Percentiles rank a stretch among this genome's conserved stretches.
These are phyloP conservation scores for Arthrobotrys pseudoclavata DNA, from an alignment of 2,329 filamentous ascomycete species.

Conservation along the genomic window DNA sequence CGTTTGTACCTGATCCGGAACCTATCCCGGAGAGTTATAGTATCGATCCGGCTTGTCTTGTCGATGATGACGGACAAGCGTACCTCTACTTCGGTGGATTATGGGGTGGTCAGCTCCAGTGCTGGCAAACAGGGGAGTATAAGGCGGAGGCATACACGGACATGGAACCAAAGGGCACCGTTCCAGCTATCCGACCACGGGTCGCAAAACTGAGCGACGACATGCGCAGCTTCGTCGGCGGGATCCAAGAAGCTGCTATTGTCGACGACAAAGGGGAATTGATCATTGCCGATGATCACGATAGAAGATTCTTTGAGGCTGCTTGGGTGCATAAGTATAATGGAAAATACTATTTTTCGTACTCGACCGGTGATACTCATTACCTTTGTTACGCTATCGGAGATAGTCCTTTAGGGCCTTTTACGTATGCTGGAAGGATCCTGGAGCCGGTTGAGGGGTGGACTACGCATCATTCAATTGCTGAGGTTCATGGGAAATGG, in stretches of 20 bases:
- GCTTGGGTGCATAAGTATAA: slow-evolving; percentile 82
- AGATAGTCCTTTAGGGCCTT: slow-evolving; percentile 77
- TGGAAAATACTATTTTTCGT: slow-evolving; percentile 80
- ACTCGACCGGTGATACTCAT: slow-evolving; percentile 83
- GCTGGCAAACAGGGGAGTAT: slow-evolving; percentile 76
- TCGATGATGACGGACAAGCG: slow-evolving; percentile 76
- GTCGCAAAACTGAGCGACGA: slow-evolving; percentile 75
- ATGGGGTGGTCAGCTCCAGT: slow-evolving; percentile 85
- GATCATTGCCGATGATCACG: slow-evolving; percentile 77
- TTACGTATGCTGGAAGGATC: slow-evolving; percentile 79
- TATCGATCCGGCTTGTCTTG: slow-evolving; percentile 82
- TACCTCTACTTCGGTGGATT: slow-evolving; percentile 84
- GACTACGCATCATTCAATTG: slow-evolving; percentile 85
- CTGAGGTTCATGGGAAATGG: slow-evolving; percentile 79
- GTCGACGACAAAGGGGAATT: slow-evolving; percentile 74
- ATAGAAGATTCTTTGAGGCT: slow-evolving; percentile 82
- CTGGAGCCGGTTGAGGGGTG: slow-evolving; percentile 82
- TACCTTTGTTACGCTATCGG: slow-evolving; percentile 78
- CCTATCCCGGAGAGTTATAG: slow-evolving; percentile 79
- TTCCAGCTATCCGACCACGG: slow-evolving; percentile 75
- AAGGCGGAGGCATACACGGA: slow-evolving; percentile 71
- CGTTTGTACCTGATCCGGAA: slow-evolving; percentile 76
- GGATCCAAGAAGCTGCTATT: slow-evolving; percentile 75
- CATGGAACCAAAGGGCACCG: slow-evolving; percentile 73
- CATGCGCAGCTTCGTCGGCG: slow-evolving; percentile 74